Conservation (phyloP, 345 rosid genomes). For the Brassica rapa region DNA sequence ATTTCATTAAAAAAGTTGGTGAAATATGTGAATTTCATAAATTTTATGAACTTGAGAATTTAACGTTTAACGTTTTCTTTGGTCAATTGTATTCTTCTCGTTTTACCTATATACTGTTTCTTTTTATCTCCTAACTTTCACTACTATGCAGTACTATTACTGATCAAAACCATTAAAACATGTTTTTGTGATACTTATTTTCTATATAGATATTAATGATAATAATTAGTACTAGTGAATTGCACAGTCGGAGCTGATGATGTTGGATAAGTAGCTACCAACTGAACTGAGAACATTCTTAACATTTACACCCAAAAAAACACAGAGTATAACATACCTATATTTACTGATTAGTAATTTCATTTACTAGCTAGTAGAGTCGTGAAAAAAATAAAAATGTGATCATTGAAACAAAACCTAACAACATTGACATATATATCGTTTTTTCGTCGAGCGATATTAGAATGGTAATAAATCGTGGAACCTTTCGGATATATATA, state of each 20-base stretch:
- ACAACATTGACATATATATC: neutral
- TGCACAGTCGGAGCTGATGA: neutral
- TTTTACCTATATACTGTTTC: neutral
- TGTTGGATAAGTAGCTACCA: slow-evolving; percentile 1
- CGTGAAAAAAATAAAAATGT: neutral
- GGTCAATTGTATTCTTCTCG: neutral
- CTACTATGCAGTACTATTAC: neutral
- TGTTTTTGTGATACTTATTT: neutral
- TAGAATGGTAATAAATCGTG: neutral
- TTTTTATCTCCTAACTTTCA: neutral
- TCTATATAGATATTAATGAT: neutral
- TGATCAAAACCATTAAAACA: neutral
- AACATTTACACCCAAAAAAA: too few species aligned
- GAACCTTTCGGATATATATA: neutral
- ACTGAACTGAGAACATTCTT: neutral
- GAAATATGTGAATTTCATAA: neutral
- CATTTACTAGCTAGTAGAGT: neutral
- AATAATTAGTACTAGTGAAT: neutral
- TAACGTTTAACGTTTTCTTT: neutral
- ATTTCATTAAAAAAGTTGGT: neutral
- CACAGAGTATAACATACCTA: neutral
- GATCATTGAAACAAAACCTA: neutral
- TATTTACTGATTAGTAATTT: neutral
- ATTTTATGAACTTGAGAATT: neutral
- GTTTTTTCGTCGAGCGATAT: neutral